Conservation (phyloP, 2,329 filamentous ascomycete genomes). For the Mycosphaerella sp. region DNA sequence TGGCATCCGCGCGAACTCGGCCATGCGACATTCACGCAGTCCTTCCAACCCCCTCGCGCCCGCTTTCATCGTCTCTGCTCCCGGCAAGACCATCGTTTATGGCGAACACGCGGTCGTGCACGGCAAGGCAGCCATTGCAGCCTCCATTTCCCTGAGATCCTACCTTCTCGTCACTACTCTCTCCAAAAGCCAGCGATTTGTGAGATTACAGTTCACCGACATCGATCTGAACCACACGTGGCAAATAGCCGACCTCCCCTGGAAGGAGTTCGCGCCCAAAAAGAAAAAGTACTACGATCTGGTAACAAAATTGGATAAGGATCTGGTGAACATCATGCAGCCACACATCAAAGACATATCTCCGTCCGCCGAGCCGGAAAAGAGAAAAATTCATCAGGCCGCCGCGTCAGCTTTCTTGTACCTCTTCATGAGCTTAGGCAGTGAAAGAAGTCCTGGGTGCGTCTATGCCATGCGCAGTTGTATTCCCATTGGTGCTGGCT, state of each 20-base stretch:
- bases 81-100: slow-evolving; percentile 96
- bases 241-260: slow-evolving; percentile 88
- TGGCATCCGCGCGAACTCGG: not conserved
- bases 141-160: slow-evolving; percentile 87
- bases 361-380: slow-evolving; percentile 52
- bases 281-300: slow-evolving; percentile 95
- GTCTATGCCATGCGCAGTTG: slow-evolving; percentile 89
- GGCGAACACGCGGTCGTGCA: slow-evolving; percentile 98
- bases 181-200: slow-evolving; percentile 82
- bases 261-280: slow-evolving; percentile 76
- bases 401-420: slow-evolving; percentile 87
- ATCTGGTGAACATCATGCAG: slow-evolving; percentile 72
- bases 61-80: slow-evolving; percentile 95
- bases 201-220: slow-evolving; percentile 85
- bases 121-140: slow-evolving; percentile 92
- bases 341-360: slow-evolving; percentile 73
- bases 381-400: slow-evolving; percentile 75
- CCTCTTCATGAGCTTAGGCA: slow-evolving; percentile 81
- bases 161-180: slow-evolving; percentile 94
- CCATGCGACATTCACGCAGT: slow-evolving; percentile 20
- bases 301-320: slow-evolving; percentile 69
- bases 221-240: slow-evolving; percentile 85
- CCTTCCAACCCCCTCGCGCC: slow-evolving; percentile 61
- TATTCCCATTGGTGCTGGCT: slow-evolving; percentile 82
- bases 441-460: slow-evolving; percentile 69